Conservation (phyloP, 805 yeast species). For the Saturnispora bothae region DNA sequence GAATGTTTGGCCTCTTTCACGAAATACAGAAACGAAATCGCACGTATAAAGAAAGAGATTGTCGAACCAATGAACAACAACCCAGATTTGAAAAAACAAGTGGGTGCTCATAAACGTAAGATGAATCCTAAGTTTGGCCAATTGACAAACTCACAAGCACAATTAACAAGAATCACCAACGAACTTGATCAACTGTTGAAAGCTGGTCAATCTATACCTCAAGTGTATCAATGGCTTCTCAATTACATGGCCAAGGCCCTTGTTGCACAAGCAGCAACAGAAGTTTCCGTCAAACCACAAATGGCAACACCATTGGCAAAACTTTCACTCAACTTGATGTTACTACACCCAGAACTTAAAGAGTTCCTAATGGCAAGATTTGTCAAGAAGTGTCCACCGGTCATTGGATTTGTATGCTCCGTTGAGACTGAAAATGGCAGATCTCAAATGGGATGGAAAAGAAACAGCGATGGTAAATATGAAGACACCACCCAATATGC, state of each 20-base stretch:
- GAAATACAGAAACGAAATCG: constrained; percentile 41
- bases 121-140: constrained; percentile 90
- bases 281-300: constrained; percentile 67
- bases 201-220: constrained; percentile 35
- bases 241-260: constrained; percentile 80
- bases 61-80: constrained; percentile 40
- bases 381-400: constrained; percentile 82
- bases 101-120: constrained; percentile 56
- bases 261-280: constrained; percentile 88
- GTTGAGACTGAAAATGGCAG: constrained; percentile 80
- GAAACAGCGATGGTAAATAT: constrained; percentile 39
- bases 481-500: constrained; percentile 57
- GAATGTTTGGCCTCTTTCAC: constrained; percentile 34
- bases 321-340: constrained; percentile 45
- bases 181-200: constrained; percentile 43
- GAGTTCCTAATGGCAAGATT: constrained; percentile 65
- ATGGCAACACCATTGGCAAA: constrained; percentile 74
- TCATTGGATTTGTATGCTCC: constrained; percentile 70
- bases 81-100: constrained; percentile 36
- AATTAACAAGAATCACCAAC: constrained; percentile 39
- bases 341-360: constrained; percentile 37
- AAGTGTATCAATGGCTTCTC: constrained; percentile 62
- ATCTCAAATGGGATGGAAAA: constrained; percentile 77
- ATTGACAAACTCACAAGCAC: constrained; percentile 59
- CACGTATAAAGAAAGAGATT: constrained; percentile 48